Percentiles rank a stretch among this genome's conserved stretches.
phyloP scores from a whole-genome alignment of 2,329 filamentous ascomycete genomes.

The Tolypocladium nubicola region DNA sequence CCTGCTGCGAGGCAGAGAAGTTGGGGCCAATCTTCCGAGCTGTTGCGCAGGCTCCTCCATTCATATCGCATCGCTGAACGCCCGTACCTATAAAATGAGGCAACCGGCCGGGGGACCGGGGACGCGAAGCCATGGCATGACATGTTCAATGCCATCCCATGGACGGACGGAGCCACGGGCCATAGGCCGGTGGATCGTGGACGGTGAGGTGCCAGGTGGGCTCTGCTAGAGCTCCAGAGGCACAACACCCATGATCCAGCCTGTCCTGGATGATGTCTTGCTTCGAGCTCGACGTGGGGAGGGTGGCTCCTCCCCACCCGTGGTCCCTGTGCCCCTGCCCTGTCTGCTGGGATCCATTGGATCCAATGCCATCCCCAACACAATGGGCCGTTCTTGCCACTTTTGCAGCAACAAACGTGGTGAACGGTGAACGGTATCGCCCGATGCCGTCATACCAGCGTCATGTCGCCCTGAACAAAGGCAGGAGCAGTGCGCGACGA shows the following conservation, averaged over 20 bases:
- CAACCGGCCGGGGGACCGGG: not conserved
- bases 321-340: not conserved
- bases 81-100: constrained; percentile 1
- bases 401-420: not conserved
- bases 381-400: not conserved
- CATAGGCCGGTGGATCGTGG: not conserved
- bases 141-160: not conserved
- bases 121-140: not conserved
- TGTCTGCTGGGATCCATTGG: constrained; percentile 1
- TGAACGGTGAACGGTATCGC: not conserved
- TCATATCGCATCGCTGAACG: not conserved
- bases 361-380: not conserved
- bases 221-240: not conserved
- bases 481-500: not conserved
- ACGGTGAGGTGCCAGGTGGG: not conserved
- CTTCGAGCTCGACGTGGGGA: not conserved
- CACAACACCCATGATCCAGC: not conserved
- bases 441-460: not conserved
- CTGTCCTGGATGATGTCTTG: constrained; percentile 1
- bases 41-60: not conserved
- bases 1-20: not conserved
- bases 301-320: not conserved
- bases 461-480: not conserved
- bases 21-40: constrained; percentile 1
- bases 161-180: not conserved